Evolutionary conservation across 164 flowering plant genomes (phyloP).

Genomic region (Magnolia officinalis): DNA sequence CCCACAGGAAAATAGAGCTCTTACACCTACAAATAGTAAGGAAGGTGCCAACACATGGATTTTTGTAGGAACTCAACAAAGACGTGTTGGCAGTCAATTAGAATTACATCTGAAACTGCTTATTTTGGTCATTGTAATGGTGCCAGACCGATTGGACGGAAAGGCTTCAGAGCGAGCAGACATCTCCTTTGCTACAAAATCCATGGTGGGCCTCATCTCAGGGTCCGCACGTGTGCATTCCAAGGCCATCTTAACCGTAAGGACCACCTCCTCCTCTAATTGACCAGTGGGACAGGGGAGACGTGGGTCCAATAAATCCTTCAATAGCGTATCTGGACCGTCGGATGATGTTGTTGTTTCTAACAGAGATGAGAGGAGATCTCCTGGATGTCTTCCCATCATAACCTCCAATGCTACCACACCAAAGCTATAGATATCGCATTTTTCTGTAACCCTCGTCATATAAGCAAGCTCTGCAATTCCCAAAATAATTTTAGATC

Average conservation of each 20-base stretch:
- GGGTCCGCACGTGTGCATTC: slow-evolving; percentile 17
- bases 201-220: slow-evolving; percentile 21
- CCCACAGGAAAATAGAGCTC: too few species aligned
- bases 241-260: slow-evolving; percentile 13
- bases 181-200: slow-evolving; percentile 8
- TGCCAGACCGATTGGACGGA: not conserved
- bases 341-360: not conserved
- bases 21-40: too few species aligned
- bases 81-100: too few species aligned
- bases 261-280: slow-evolving; percentile 10
- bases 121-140: slow-evolving; percentile 7
- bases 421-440: slow-evolving; percentile 21
- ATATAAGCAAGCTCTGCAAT: slow-evolving; percentile 15
- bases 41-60: too few species aligned
- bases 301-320: slow-evolving; percentile 14
- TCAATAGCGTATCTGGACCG: not conserved
- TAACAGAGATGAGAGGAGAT: slow-evolving; percentile 6
- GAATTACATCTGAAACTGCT: not conserved
- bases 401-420: slow-evolving; percentile 16
- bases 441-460: slow-evolving; percentile 14
- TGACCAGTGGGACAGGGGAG: slow-evolving; percentile 14
- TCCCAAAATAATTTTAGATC: not conserved
- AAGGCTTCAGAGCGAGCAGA: slow-evolving; percentile 1
- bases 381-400: slow-evolving; percentile 20
- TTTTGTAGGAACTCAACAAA: not conserved